Conservation (phyloP, 2,329 filamentous ascomycete species). For the Capronia coronata region DNA sequence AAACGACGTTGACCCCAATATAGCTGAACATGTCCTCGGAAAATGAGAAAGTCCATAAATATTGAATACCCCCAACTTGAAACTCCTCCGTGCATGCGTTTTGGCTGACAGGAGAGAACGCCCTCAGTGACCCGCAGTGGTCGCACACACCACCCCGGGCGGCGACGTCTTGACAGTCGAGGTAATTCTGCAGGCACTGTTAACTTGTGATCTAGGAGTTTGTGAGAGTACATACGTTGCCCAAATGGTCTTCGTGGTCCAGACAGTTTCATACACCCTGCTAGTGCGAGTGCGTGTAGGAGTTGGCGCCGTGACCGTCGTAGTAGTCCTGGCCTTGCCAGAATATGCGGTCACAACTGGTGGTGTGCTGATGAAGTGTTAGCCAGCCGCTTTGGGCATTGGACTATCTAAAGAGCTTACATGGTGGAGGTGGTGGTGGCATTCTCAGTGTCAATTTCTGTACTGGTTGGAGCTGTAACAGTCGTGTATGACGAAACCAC, state of each 20-base stretch:
- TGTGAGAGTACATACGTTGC: constrained; percentile 14
- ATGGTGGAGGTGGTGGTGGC: constrained; percentile 20
- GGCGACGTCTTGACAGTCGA: constrained; percentile 19
- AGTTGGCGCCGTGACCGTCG: constrained; percentile 22
- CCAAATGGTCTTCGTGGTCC: constrained; percentile 20
- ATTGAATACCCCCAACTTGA: no score
- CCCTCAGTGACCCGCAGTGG: constrained; percentile 9
- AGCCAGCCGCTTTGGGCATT: no score
- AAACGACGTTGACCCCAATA: no score
- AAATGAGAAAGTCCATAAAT: no score
- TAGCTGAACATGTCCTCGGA: no score
- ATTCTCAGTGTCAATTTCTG: constrained; percentile 16
- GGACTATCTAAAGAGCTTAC: constrained; percentile 9
- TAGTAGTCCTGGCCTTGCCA: constrained; percentile 17
- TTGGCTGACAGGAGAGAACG: no score
- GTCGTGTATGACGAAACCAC: constrained; percentile 19
- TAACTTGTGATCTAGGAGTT: not conserved
- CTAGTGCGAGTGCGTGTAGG: constrained; percentile 17
- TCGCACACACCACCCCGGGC: constrained; percentile 17
- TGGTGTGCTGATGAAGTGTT: constrained; percentile 14
- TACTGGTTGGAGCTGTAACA: constrained; percentile 20
- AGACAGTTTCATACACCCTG: constrained; percentile 13
- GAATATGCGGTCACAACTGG: constrained; percentile 22
- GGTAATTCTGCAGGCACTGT: constrained; percentile 11
- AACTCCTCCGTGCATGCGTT: no score